phyloP scores from a whole-genome alignment of 2,329 filamentous ascomycete genomes.

The Aspergillus brunneoviolaceus region DNA sequence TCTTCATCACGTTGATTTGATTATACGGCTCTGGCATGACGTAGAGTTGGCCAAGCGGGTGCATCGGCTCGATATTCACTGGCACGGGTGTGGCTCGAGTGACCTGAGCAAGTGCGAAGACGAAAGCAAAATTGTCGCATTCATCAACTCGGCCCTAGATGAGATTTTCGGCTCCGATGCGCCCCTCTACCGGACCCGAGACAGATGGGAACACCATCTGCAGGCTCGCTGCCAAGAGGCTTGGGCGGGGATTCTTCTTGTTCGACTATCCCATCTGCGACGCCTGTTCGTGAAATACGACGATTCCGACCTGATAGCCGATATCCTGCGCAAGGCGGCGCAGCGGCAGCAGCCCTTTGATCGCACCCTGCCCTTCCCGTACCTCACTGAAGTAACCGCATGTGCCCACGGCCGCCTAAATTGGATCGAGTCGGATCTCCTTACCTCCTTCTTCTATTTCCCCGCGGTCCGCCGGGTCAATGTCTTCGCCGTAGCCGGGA shows the following conservation, averaged over 20 bases:
- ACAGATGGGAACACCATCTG: not conserved
- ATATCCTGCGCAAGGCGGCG: not conserved
- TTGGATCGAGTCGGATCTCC: not conserved
- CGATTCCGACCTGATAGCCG: not conserved
- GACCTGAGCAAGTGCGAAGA: too few species aligned
- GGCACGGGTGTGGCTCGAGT: too few species aligned
- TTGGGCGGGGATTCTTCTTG: not conserved
- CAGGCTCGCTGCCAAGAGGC: not conserved
- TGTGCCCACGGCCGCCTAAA: not conserved
- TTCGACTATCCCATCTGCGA: not conserved
- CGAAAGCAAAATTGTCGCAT: too few species aligned
- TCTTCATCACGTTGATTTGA: too few species aligned
- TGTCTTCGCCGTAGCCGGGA: not conserved
- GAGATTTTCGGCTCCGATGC: too few species aligned
- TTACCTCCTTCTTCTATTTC: conserved; percentile 6
- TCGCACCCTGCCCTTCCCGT: not conserved
- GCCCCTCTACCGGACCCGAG: too few species aligned
- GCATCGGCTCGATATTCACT: too few species aligned
- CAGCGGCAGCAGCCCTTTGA: not conserved
- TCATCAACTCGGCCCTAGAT: too few species aligned
- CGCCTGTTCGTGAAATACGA: not conserved
- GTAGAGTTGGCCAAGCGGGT: too few species aligned
- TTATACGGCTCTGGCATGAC: too few species aligned
- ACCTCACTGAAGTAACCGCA: not conserved
- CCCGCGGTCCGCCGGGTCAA: not conserved